A percentile compares a stretch with the other conserved stretches of the same genome.
These are phyloP conservation scores for Colletotrichum tropicale DNA, from an alignment of 2,329 filamentous ascomycete genomes.

Conservation along the genomic window DNA sequence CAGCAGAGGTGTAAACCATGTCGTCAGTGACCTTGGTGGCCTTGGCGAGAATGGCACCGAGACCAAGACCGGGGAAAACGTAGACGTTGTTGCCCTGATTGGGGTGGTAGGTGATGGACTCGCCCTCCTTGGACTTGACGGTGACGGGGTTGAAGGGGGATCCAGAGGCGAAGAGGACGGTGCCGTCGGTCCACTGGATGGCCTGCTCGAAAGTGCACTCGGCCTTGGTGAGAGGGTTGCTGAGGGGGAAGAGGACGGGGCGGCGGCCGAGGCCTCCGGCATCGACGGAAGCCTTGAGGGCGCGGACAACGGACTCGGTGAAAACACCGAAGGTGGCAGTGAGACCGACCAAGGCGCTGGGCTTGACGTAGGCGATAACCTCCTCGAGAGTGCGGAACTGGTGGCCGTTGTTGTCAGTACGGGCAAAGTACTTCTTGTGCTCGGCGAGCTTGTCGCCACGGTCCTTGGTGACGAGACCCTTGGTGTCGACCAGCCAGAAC, in stretches of 20 bases:
- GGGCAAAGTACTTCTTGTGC: constrained; percentile 79
- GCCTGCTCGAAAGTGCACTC: constrained; percentile 98
- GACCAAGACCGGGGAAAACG: constrained; percentile 94
- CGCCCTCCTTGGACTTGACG: constrained; percentile 63
- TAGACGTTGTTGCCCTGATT: constrained; percentile 90
- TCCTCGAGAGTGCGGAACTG: constrained; percentile 84
- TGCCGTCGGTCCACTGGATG: constrained; percentile 87
- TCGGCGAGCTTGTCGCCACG: constrained; percentile 92
- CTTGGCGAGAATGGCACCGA: constrained; percentile 92
- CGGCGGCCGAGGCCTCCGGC: constrained; percentile 71
- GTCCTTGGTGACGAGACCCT: constrained; percentile 91
- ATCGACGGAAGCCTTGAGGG: constrained; percentile 69
- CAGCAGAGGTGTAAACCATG: constrained; percentile 96
- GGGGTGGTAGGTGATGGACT: constrained; percentile 71
- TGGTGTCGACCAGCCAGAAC: constrained; percentile 98
- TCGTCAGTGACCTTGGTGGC: constrained; percentile 84
- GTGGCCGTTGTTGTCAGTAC: constrained; percentile 66
- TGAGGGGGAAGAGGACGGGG: constrained; percentile 94
- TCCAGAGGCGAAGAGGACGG: constrained; percentile 91
- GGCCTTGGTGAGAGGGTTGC: constrained; percentile 94
- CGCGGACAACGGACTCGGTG: constrained; percentile 82
- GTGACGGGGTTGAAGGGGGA: constrained; percentile 84
- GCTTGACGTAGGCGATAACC: constrained; percentile 93
- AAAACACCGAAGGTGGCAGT: constrained; percentile 95
- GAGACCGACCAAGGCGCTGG: constrained; percentile 91